phyloP scores from a whole-genome alignment of 345 rosid genomes.

The Luvunga scandens region DNA sequence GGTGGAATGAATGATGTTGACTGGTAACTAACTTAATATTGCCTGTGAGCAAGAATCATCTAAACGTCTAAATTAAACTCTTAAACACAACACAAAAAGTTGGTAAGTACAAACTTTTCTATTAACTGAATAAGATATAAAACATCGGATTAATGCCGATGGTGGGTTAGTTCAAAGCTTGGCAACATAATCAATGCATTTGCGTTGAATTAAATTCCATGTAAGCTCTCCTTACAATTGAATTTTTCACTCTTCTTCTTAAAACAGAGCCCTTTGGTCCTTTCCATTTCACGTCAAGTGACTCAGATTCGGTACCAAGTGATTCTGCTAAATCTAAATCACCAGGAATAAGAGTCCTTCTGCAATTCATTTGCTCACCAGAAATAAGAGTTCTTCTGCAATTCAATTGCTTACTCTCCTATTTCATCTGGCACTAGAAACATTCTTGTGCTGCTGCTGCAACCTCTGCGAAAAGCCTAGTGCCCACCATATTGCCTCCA shows the following conservation, averaged over 20 bases:
- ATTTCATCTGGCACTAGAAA: slow-evolving; percentile 18
- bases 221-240: neutral
- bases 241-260: neutral
- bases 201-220: neutral
- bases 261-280: neutral
- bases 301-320: neutral
- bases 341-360: neutral
- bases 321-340: slow-evolving; percentile 7
- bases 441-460: slow-evolving; percentile 11
- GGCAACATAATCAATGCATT: neutral
- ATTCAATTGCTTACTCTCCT: neutral
- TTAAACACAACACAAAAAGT: neutral
- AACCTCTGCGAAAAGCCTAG: slow-evolving; percentile 21
- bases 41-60: neutral
- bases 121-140: neutral
- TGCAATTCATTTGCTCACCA: slow-evolving; percentile 1
- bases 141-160: neutral
- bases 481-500: slow-evolving; percentile 33
- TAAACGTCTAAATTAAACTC: neutral
- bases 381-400: neutral
- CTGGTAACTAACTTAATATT: slow-evolving; percentile 8
- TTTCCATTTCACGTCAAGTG: neutral
- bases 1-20: slow-evolving; percentile 19
- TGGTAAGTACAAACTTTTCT: neutral
- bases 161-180: slow-evolving; percentile 17